These are phyloP conservation scores for Heritiera littoralis DNA, from an alignment of 345 rosid genomes.

Conservation along the genomic window DNA sequence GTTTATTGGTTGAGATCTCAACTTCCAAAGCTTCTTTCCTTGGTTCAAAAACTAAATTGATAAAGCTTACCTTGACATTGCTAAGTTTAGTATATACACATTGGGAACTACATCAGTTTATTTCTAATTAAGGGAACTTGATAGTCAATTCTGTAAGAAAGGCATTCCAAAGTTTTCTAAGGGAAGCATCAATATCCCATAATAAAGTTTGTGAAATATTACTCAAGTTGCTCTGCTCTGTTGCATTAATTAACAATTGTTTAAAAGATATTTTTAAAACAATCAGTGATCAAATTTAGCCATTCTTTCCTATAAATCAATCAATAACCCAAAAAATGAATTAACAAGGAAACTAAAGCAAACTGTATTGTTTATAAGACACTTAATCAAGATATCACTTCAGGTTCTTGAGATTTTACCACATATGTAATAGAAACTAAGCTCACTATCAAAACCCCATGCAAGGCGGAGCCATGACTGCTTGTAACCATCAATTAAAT, in stretches of 20 bases:
- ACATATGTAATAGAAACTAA: conserved; percentile 93
- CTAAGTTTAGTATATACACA: neutral
- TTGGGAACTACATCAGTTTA: neutral
- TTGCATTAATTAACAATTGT: neutral
- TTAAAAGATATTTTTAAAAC: neutral
- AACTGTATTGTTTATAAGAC: neutral
- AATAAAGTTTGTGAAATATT: conserved; percentile 13
- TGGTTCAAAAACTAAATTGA: neutral
- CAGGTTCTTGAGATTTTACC: conserved; percentile 57
- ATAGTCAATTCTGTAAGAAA: neutral
- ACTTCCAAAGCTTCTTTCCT: neutral
- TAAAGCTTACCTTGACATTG: neutral
- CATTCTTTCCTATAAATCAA: neutral
- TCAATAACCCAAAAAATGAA: neutral
- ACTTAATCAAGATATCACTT: conserved; percentile 6
- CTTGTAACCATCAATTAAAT: conserved; percentile 69
- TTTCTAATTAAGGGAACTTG: neutral
- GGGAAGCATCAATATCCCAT: neutral
- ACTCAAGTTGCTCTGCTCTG: neutral
- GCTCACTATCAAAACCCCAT: conserved; percentile 89
- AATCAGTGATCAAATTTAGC: neutral
- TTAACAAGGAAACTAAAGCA: neutral
- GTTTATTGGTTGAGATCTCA: neutral
- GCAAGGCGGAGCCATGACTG: conserved; percentile 82
- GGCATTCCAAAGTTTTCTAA: neutral